Percentiles rank a stretch among this genome's conserved stretches.
These are phyloP conservation scores for Marasmius sp. DNA, from an alignment of 1,284 basidiomycete genomes.

Conservation along the genomic window DNA sequence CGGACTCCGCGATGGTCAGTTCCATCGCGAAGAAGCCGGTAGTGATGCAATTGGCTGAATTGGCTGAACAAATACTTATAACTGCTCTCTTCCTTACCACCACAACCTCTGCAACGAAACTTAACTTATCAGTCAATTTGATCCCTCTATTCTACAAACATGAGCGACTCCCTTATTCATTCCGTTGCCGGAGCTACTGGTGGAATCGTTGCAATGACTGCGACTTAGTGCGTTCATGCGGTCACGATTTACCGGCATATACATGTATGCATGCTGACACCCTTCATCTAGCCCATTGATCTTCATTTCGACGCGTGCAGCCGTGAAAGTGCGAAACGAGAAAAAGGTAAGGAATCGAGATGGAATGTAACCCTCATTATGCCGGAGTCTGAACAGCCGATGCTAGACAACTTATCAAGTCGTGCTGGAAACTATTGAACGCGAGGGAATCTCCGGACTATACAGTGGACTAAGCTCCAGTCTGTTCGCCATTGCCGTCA, in stretches of 20 bases:
- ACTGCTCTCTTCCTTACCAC: background rate
- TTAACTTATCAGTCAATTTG: background rate
- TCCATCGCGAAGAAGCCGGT: no score
- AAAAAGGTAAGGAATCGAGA: conserved; percentile 51
- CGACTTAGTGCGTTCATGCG: conserved; percentile 65
- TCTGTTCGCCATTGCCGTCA: conserved; percentile 88
- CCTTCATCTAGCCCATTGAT: conserved; percentile 73
- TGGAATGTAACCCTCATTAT: background rate
- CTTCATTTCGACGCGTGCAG: conserved; percentile 90
- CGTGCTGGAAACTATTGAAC: conserved; percentile 75
- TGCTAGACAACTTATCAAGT: conserved; percentile 54
- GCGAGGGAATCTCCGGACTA: conserved; percentile 84
- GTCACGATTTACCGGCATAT: background rate
- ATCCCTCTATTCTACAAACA: conserved; percentile 25
- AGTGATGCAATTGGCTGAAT: no score
- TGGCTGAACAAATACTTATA: no score
- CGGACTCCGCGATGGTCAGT: no score
- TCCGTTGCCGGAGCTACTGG: conserved; percentile 88
- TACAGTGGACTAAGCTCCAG: conserved; percentile 90
- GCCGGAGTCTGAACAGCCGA: background rate
- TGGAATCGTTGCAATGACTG: conserved; percentile 88
- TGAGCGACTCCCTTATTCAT: conserved; percentile 87
- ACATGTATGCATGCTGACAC: conserved; percentile 9
- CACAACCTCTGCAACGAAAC: conserved; percentile 10
- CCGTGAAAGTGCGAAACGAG: conserved; percentile 83